phyloP scores from a whole-genome alignment of 139 green algal genomes.

The Coccomyxa sp. region DNA sequence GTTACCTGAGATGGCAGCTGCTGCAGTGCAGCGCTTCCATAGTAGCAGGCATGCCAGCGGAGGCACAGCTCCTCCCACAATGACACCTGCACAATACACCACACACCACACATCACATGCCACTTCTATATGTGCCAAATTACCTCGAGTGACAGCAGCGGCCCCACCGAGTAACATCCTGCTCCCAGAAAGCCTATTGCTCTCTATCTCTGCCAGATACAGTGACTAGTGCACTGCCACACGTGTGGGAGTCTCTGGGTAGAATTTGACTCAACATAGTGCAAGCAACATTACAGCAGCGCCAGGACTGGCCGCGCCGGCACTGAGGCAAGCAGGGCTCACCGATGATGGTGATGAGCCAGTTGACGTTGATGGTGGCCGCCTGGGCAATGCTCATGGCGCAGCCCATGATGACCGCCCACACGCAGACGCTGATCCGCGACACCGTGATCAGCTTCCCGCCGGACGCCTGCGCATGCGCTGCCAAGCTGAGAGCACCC shows the following conservation, averaged over 20 bases:
- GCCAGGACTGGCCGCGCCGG: no score
- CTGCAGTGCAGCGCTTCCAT: background rate
- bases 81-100: conserved; percentile 35
- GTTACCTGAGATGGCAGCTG: conserved; percentile 45
- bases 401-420: conserved; percentile 58
- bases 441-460: conserved; percentile 42
- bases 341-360: conserved; percentile 8
- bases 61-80: conserved; percentile 84
- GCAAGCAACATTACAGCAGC: no score
- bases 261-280: no score
- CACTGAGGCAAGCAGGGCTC: no score
- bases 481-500: background rate
- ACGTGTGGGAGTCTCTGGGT: no score
- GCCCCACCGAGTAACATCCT: no score
- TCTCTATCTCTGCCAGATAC: no score
- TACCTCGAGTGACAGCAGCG: no score
- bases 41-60: conserved; percentile 51
- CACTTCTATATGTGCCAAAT: no score
- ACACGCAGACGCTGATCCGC: conserved; percentile 41
- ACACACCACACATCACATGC: background rate
- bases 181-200: no score
- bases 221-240: no score
- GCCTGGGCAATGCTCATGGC: conserved; percentile 65
- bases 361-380: conserved; percentile 6
- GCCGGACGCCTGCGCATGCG: conserved; percentile 6